Percentiles rank a stretch among this genome's conserved stretches.
These are phyloP conservation scores for Emydomyces testavorans DNA, from an alignment of 2,329 filamentous ascomycete genomes.

Conservation along the genomic window DNA sequence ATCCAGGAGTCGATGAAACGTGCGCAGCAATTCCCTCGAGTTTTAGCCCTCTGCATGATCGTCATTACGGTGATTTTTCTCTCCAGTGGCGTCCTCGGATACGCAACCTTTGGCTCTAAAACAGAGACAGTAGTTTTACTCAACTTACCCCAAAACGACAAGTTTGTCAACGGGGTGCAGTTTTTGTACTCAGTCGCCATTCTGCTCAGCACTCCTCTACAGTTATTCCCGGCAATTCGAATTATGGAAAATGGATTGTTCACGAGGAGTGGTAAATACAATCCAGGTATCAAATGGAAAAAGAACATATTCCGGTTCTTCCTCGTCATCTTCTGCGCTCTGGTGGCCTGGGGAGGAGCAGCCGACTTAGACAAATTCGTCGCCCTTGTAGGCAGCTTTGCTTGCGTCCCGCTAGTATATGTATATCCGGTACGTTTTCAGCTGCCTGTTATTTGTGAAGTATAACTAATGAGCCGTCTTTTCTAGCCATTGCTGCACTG, in stretches of 20 bases:
- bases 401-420: slow-evolving; percentile 91
- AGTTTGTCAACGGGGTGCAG: slow-evolving; percentile 88
- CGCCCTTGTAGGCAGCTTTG: slow-evolving; percentile 89
- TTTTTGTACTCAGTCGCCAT: slow-evolving; percentile 98
- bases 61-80: slow-evolving; percentile 87
- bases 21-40: slow-evolving; percentile 77
- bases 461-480: not conserved
- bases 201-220: slow-evolving; percentile 81
- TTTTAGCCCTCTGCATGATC: slow-evolving; percentile 84
- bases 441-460: not conserved
- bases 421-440: slow-evolving; percentile 76
- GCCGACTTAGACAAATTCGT: slow-evolving; percentile 96
- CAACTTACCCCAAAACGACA: slow-evolving; percentile 91
- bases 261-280: slow-evolving; percentile 90
- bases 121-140: slow-evolving; percentile 94
- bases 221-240: slow-evolving; percentile 94
- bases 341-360: slow-evolving; percentile 84
- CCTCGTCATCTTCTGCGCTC: slow-evolving; percentile 72
- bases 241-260: slow-evolving; percentile 94
- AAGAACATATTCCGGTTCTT: slow-evolving; percentile 96
- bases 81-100: slow-evolving; percentile 83
- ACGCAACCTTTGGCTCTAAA: slow-evolving; percentile 87
- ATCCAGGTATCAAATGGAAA: slow-evolving; percentile 98
- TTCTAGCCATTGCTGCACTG: slow-evolving; percentile 77
- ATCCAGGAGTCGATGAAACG: slow-evolving; percentile 96